These are phyloP conservation scores for Proliferodiscus dingleyae DNA, from an alignment of 2,329 filamentous ascomycete species.

Conservation along the genomic window DNA sequence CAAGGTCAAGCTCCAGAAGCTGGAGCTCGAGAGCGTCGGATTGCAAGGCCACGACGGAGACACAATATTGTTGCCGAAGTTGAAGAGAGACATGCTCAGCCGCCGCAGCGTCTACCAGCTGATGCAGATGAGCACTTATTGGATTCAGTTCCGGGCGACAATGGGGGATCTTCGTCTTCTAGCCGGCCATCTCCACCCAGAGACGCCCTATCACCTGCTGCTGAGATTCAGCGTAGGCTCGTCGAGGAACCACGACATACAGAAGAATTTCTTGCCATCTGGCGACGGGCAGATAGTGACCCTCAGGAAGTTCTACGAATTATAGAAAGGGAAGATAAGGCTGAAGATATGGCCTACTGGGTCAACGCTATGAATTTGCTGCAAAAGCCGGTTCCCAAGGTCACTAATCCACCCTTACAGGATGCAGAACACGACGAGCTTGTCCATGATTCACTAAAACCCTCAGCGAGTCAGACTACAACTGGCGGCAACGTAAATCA, in stretches of 20 bases:
- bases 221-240: slow-evolving; percentile 26
- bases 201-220: slow-evolving; percentile 23
- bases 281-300: slow-evolving; percentile 55
- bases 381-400: slow-evolving; percentile 14
- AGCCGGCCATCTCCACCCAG: slow-evolving; percentile 18
- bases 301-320: slow-evolving; percentile 54
- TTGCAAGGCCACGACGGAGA: slow-evolving; percentile 22
- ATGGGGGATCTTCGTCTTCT: slow-evolving; percentile 2
- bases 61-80: slow-evolving; percentile 15
- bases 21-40: slow-evolving; percentile 18
- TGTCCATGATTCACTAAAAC: not conserved
- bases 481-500: not conserved
- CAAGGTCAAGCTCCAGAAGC: slow-evolving; percentile 7
- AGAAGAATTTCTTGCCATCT: slow-evolving; percentile 49
- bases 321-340: slow-evolving; percentile 55
- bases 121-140: not conserved
- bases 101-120: not conserved
- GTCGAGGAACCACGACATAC: slow-evolving; percentile 27
- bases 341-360: slow-evolving; percentile 55
- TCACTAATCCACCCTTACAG: slow-evolving; percentile 15
- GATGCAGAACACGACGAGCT: slow-evolving; percentile 9
- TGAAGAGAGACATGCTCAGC: slow-evolving; percentile 9
- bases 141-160: slow-evolving; percentile 4
- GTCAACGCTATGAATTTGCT: slow-evolving; percentile 46
- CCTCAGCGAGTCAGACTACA: not conserved